A percentile compares a stretch with the other conserved stretches of the same genome.
phyloP scores from a whole-genome alignment of 2,329 filamentous ascomycete genomes.

The Pestalotiopsis sp. region DNA sequence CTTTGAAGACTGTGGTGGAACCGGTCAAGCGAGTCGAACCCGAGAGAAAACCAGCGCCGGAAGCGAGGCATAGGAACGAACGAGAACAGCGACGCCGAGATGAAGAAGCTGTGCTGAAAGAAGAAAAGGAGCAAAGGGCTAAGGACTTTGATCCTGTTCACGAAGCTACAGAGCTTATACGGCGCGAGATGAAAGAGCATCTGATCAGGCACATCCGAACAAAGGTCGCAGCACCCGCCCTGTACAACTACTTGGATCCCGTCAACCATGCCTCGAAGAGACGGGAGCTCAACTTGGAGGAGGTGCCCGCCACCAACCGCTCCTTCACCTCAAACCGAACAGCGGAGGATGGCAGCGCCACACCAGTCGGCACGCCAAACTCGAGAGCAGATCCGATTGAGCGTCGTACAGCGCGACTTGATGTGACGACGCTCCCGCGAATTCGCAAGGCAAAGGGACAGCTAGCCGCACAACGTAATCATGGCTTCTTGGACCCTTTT shows the following conservation, averaged over 20 bases:
- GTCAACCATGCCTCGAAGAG: constrained; percentile 79
- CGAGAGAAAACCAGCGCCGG: constrained; percentile 36
- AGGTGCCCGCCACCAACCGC: constrained; percentile 59
- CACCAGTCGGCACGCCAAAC: constrained; percentile 67
- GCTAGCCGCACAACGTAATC: constrained; percentile 59
- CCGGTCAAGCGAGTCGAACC: constrained; percentile 27
- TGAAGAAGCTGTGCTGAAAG: constrained; percentile 80
- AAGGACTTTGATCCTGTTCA: constrained; percentile 87
- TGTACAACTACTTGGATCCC: constrained; percentile 84
- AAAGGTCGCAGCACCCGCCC: constrained; percentile 78
- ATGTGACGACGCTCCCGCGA: constrained; percentile 70
- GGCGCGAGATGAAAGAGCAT: constrained; percentile 82
- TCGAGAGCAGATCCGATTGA: constrained; percentile 65
- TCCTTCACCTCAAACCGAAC: constrained; percentile 38
- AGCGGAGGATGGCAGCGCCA: constrained; percentile 64
- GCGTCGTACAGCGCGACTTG: constrained; percentile 58
- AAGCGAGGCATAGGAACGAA: constrained; percentile 65
- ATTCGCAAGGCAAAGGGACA: constrained; percentile 71
- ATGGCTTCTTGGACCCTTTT: constrained; percentile 69
- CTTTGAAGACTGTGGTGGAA: constrained; percentile 27
- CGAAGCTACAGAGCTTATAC: constrained; percentile 79
- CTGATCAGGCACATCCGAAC: constrained; percentile 87
- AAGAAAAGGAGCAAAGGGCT: constrained; percentile 86
- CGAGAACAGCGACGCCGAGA: constrained; percentile 74
- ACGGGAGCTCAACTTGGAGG: constrained; percentile 76